phyloP scores from a whole-genome alignment of 2,329 filamentous ascomycete genomes.

The Curvularia eragrostidis region DNA sequence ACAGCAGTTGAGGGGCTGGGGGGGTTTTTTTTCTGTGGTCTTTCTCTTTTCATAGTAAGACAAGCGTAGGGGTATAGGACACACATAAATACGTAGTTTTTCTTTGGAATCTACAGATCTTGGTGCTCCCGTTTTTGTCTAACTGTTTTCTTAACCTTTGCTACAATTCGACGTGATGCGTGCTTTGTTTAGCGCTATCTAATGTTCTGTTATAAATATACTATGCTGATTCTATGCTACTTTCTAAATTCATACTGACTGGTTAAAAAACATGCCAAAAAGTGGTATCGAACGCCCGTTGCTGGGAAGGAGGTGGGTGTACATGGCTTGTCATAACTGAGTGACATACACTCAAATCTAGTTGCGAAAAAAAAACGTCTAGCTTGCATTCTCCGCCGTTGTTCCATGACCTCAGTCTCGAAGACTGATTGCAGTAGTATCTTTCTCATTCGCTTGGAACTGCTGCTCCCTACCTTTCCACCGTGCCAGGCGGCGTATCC shows the following conservation, averaged over 20 bases:
- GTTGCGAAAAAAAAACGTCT: background rate
- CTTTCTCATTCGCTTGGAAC: background rate
- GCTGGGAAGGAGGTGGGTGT: background rate
- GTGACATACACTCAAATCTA: too few species aligned
- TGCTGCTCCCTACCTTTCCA: conserved; percentile 15
- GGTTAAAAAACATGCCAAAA: background rate
- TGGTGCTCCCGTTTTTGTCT: background rate
- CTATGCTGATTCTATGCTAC: conserved; percentile 8
- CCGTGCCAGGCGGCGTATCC: conserved; percentile 40
- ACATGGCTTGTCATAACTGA: background rate
- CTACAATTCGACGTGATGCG: background rate
- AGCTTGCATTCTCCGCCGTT: background rate
- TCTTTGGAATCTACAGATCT: background rate
- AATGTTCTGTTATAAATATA: too few species aligned
- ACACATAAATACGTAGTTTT: too few species aligned
- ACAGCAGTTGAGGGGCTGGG: background rate
- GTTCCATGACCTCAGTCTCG: background rate
- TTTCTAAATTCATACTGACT: background rate
- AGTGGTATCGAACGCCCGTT: background rate
- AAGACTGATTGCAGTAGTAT: background rate
- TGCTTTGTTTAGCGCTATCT: background rate
- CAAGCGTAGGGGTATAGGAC: too few species aligned
- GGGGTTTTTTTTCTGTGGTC: background rate
- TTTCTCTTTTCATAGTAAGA: background rate
- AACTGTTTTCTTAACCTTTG: background rate